Evolutionary conservation across 1,139 yeast genomes (phyloP).

Genomic region (Geotrichum europaeum): DNA sequence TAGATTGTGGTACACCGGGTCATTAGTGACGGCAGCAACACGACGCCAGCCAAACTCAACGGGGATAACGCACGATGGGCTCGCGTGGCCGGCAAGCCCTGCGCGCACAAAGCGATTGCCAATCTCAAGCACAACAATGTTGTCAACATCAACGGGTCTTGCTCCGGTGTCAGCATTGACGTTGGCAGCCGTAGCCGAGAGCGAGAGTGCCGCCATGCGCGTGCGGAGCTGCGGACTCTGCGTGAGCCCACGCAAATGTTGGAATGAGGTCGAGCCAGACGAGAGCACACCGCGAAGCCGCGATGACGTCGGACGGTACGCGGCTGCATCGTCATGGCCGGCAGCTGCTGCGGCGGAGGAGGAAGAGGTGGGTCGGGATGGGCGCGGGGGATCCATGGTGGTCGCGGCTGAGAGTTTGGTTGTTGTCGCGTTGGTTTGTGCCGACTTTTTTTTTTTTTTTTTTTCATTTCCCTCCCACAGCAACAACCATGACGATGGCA

Average conservation of each 20-base stretch:
- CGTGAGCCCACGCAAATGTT: background rate
- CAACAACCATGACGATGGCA: background rate
- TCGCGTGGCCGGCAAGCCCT: slow-evolving; percentile 16
- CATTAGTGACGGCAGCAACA: background rate
- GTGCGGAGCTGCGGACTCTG: slow-evolving; percentile 17
- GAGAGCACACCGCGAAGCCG: background rate
- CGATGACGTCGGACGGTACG: background rate
- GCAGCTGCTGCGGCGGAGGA: background rate
- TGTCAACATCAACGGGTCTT: slow-evolving; percentile 6
- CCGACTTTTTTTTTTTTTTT: background rate
- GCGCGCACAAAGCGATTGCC: slow-evolving; percentile 17
- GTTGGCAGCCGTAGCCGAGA: slow-evolving; percentile 1
- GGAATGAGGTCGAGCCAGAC: background rate
- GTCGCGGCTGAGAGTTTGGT: background rate
- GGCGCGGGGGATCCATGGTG: background rate
- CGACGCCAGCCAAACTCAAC: slow-evolving; percentile 15
- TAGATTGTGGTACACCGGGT: slow-evolving; percentile 1
- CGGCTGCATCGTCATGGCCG: background rate
- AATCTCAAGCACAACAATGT: slow-evolving; percentile 16
- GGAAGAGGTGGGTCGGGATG: background rate
- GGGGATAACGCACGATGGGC: slow-evolving; percentile 14
- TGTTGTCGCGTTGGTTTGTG: background rate
- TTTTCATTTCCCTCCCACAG: background rate
- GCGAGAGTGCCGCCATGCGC: slow-evolving; percentile 16
- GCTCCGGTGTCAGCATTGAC: background rate